Conservation (phyloP, 805 yeast genomes). For the Wickerhamiella galacta region DNA sequence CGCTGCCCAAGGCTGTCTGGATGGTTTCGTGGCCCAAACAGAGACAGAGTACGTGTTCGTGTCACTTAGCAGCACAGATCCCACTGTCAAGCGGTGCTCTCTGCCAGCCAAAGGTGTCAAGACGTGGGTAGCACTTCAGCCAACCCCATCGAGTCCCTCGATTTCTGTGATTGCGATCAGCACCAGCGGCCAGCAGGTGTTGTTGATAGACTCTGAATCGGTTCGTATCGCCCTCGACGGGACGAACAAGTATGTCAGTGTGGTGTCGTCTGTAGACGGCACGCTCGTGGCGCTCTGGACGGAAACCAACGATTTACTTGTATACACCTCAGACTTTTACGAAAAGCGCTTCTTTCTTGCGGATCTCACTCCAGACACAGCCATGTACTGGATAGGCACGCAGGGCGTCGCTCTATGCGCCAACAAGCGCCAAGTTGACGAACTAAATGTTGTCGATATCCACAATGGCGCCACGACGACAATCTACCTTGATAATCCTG, state of each 20-base stretch:
- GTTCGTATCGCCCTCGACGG: no score
- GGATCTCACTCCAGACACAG: neutral
- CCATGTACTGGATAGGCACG: neutral
- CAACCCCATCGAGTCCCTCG: neutral
- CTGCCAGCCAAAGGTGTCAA: no score
- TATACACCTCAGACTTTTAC: neutral
- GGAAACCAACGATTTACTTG: neutral
- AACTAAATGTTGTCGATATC: neutral
- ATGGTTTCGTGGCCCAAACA: neutral
- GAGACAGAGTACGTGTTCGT: neutral
- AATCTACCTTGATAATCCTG: conserved; percentile 16
- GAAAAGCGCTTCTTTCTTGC: neutral
- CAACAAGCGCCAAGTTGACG: neutral
- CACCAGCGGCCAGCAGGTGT: neutral
- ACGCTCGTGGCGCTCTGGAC: neutral
- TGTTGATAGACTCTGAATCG: no score
- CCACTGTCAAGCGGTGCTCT: no score
- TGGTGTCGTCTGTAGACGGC: neutral
- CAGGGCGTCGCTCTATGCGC: neutral
- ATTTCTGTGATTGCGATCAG: neutral
- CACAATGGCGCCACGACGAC: neutral
- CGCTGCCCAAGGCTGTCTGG: neutral
- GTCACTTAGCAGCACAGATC: no score
- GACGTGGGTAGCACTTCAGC: no score
- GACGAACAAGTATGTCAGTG: no score